Base-by-base conservation (phyloP, 306 rosid species). In the Trifolium repens region DNA sequence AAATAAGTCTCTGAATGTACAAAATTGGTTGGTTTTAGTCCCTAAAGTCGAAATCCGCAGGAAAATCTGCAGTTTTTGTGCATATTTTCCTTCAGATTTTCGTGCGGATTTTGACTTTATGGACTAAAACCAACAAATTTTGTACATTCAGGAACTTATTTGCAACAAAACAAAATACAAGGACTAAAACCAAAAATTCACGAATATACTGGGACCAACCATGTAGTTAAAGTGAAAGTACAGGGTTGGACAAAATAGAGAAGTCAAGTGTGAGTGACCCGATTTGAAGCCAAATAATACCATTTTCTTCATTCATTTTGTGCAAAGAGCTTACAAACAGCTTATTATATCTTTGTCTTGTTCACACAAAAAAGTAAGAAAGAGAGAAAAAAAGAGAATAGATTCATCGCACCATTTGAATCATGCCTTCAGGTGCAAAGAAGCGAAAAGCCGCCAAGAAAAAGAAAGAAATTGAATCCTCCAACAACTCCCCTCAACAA, bases 401-500 rank as follows among this genome's bases (percentile, higher is more conserved):
- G 64, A 17, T 55, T 1, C 53, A 10, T 3, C 67, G 79, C 84
- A 72, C 88, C 79, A 77, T 78, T 35, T 54, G 67, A 82, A 80
- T 81, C 82, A 85, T 85, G 98, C 98, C 98, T 14, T 78, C 89
- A 72, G 98, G 89, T 82, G 72, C 92, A 0, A 94, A 86, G 90
- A 88, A 75, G 85, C 74, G 96, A 79, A 91, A 91, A 81, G 94
- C 97, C 19, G 93, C 90, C 64, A 91, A 85, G 90, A 94, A 88
- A 82, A 94, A 91, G 94, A 94, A 78, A 86, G 93, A 79, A 76
- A 26, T 58, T 11, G 0, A 58, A 58, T 67, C 82, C 17, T 27
- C 65, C 8, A n/a, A 79, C 50, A 74, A 78, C 75, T 58, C 58
- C 62, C 83, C 80, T 71, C 85, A 42, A 42, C 46, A 42, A 42